Conservation (phyloP, 1,284 basidiomycete genomes). For the Naganishia sp. region DNA sequence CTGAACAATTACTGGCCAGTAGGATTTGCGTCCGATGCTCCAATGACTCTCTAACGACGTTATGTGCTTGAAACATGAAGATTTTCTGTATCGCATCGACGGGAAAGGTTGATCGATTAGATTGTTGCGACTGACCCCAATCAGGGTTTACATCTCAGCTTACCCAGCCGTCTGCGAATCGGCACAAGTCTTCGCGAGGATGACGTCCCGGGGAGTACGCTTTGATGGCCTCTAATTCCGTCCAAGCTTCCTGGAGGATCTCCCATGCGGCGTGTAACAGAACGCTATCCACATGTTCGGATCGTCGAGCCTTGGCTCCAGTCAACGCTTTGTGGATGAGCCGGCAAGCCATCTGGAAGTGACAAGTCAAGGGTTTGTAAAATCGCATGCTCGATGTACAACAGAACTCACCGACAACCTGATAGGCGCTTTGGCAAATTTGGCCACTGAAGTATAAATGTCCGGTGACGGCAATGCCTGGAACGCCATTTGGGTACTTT, state of each 20-base stretch:
- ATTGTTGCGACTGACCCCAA: background rate
- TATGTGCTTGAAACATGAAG: conserved; percentile 51
- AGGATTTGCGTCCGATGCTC: conserved; percentile 41
- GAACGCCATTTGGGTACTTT: too few species aligned
- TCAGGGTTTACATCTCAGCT: conserved; percentile 47
- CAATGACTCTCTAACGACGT: conserved; percentile 48
- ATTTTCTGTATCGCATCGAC: conserved; percentile 41
- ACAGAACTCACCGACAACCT: conserved; percentile 58
- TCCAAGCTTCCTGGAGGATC: conserved; percentile 74
- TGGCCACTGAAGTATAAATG: conserved; percentile 47
- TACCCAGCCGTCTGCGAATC: conserved; percentile 78
- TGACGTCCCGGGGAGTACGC: conserved; percentile 43
- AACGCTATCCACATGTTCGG: conserved; percentile 63
- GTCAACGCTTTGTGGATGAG: conserved; percentile 72
- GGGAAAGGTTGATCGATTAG: background rate
- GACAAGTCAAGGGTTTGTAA: background rate
- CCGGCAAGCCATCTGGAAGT: conserved; percentile 62
- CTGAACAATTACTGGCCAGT: background rate
- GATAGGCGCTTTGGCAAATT: conserved; percentile 65
- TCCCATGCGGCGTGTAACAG: conserved; percentile 73
- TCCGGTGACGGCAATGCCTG: conserved; percentile 27
- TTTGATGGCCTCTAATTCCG: conserved; percentile 70
- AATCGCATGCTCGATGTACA: background rate
- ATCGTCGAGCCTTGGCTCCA: conserved; percentile 66
- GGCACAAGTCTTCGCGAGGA: conserved; percentile 64